phyloP scores from a whole-genome alignment of 768 basidiomycete species.

The Boletus edulis region DNA sequence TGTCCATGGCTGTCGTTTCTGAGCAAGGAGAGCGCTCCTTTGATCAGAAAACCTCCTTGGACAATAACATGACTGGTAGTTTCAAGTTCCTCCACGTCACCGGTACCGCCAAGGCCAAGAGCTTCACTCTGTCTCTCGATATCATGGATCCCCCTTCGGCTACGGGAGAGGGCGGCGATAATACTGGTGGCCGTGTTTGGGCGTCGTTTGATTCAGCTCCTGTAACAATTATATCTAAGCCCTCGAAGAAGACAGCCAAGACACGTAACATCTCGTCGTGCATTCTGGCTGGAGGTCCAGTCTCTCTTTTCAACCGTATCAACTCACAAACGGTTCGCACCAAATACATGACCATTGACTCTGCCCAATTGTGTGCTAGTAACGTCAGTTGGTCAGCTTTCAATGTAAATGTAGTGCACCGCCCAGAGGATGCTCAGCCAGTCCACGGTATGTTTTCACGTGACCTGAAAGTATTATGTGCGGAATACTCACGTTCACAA shows the following conservation, averaged over 20 bases:
- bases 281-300: constrained; percentile 84
- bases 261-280: constrained; percentile 90
- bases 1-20: constrained; percentile 83
- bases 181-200: constrained; percentile 68
- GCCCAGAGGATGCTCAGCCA: constrained; percentile 60
- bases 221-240: constrained; percentile 94
- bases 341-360: constrained; percentile 95
- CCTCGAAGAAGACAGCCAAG: constrained; percentile 95
- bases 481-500: constrained; percentile 39
- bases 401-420: constrained; percentile 85
- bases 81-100: constrained; percentile 93
- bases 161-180: constrained; percentile 36
- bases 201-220: constrained; percentile 90
- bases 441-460: constrained; percentile 62
- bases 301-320: constrained; percentile 94
- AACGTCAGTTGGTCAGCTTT: constrained; percentile 93
- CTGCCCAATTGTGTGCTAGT: constrained; percentile 80
- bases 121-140: constrained; percentile 82
- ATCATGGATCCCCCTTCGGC: constrained; percentile 72
- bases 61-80: constrained; percentile 81
- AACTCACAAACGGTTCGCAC: constrained; percentile 96
- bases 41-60: constrained; percentile 80
- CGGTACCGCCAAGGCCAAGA: constrained; percentile 86
- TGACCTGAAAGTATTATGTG: constrained; percentile 41
- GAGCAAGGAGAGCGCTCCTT: constrained; percentile 81